These are phyloP conservation scores for Teunomyces aglyptinius DNA, from an alignment of 805 yeast species.

Conservation along the genomic window DNA sequence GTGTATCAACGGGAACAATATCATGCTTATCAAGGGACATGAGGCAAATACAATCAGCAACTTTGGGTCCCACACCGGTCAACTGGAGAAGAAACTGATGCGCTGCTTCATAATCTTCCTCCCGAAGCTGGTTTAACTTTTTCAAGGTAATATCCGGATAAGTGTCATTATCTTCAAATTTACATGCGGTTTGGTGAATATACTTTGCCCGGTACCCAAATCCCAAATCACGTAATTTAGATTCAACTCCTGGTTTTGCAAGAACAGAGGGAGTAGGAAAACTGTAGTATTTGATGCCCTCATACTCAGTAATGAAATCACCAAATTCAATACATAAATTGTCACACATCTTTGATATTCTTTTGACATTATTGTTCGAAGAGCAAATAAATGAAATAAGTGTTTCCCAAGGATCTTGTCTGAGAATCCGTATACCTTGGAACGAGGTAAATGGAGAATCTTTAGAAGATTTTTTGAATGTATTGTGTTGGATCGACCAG, in stretches of 20 bases:
- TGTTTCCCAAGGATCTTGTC: constrained; percentile 98
- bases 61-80: constrained; percentile 95
- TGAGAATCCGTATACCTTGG: constrained; percentile 75
- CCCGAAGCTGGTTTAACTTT: constrained; percentile 43
- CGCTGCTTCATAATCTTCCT: constrained; percentile 47
- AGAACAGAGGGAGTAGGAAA: constrained; percentile 71
- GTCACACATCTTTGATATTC: constrained; percentile 92
- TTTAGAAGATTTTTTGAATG: constrained; percentile 1
- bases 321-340: constrained; percentile 73
- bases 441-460: constrained; percentile 37
- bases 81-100: constrained; percentile 61
- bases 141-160: constrained; percentile 34
- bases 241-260: constrained; percentile 33
- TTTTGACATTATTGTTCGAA: constrained; percentile 90
- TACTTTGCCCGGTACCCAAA: constrained; percentile 94
- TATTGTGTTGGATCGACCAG: constrained; percentile 59
- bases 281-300: constrained; percentile 58
- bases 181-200: constrained; percentile 71
- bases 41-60: constrained; percentile 92
- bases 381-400: constrained; percentile 88
- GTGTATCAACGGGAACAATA: constrained; percentile 94
- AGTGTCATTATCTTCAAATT: constrained; percentile 42
- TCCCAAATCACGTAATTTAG: constrained; percentile 47
- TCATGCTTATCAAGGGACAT: constrained; percentile 88
- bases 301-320: constrained; percentile 46